Evolutionary conservation across 352 stramenopile species (phyloP), one percentile per base, ranked within the genome.

Genomic region (Globisporangium recalcitrans): DNA sequence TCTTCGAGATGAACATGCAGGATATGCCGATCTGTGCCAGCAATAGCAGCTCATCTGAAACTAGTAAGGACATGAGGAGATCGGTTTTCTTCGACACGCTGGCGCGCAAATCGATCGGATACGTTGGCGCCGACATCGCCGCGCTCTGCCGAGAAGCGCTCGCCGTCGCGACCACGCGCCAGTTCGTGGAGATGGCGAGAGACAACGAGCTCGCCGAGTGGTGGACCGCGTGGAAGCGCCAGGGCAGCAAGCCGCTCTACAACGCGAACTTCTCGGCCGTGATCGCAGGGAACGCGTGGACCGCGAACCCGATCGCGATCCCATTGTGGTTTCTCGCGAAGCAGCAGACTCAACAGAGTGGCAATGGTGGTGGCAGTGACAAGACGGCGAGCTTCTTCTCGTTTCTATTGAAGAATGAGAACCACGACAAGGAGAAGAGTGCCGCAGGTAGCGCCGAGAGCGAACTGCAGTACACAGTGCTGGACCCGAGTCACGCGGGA

Each of bases 51-150:
- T 46, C 8, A 0, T 31, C 16, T 2, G 32, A n/a, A 8, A 64
- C 73, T 1, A n/a, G n/a, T n/a, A 69, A 68, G 2, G 53, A 71
- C 14, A 46, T 4, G 38, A 10, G 38, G 38, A 46, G 9, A 46
- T 46, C 38, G 4, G 56, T 7, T 7, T 81, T 91, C 16, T 38
- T 86, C 1, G 63, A 77, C 0, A 44, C 21, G 46, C 62, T 90
- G n/a, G 77, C 76, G 4, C 27, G 52, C 26, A 84, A 83, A 34
- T 70, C 77, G 11, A 74, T 93, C 24, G 86, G 84, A 0, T 95
- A 91, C 46, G 86, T 95, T 21, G 86, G 86, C 31, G 86, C 86
- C 4, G 86, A 95, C 60, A 90, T 95, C 38, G 82, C 84, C 3
- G 73, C 84, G 46, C 48, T 95, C 22, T 93, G 83, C 65, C 78